Evolutionary conservation across 2,329 filamentous ascomycete species (phyloP), one percentile per base, ranked within the genome.

Genomic region (Rhinocladiella mackenziei): DNA sequence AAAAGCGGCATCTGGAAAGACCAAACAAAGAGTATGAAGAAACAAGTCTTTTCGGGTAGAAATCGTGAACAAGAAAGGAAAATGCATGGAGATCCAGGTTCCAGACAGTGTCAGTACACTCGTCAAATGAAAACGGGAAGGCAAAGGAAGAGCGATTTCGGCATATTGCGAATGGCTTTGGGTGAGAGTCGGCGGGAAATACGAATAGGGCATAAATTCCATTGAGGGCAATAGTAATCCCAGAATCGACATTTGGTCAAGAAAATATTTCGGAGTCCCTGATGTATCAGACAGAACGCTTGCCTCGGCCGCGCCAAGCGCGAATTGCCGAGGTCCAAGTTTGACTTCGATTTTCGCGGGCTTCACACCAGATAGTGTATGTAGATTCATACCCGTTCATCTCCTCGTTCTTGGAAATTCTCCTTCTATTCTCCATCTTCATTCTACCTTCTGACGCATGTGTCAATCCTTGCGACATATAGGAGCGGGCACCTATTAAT

Each of bases 1-100:
- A 26, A 40, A 39, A 28, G 43, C 25, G 2, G 46, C 30, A n/a
- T 43, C 45, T n/a, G 45, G 44, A 23, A 53, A 49, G 37, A 48
- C 43, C 7, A 33, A 43, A 19, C 47, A 33, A 40, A 25, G n/a
- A n/a, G n/a, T n/a, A n/a, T n/a, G n/a, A n/a, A n/a, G n/a, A n/a
- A n/a, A n/a, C n/a, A n/a, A 34, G 33, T 20, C n/a, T n/a, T n/a
- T n/a, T n/a, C n/a, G n/a, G n/a, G n/a, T n/a, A n/a, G n/a, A n/a
- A 14, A 22, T 33, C 23, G 23, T 26, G 2, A 8, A 26, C 23
- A 26, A 26, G 23, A 8, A n/a, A 26, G 18, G 30, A 32, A 17
- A 32, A 32, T 32, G 18, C 18, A 32, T 11, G 14, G 8, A 11
- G 18, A 6, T n/a, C n/a, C n/a, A n/a, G n/a, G n/a, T n/a, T n/a